Conservation (phyloP, 257 asterid species). For the Petrea volubilis region DNA sequence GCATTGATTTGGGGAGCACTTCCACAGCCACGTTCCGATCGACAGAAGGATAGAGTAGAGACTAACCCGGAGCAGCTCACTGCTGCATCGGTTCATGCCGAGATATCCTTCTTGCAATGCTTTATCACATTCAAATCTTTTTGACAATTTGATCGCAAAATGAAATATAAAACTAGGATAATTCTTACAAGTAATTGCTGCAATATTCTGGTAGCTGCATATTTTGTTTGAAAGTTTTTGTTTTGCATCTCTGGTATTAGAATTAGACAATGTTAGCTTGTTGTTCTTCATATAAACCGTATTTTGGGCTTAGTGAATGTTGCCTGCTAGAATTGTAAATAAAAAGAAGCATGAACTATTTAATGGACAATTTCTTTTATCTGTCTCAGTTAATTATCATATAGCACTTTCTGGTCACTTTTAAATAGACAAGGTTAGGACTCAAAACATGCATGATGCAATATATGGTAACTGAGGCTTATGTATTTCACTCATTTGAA, state of each 20-base stretch:
- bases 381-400: not conserved
- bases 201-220: not conserved
- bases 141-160: not conserved
- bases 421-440: not conserved
- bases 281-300: not conserved
- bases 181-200: not conserved
- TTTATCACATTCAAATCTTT: constrained; percentile 7
- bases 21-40: constrained; percentile 97
- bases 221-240: not conserved
- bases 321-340: not conserved
- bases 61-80: constrained; percentile 99
- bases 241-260: not conserved
- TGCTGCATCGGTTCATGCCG: constrained; percentile 95
- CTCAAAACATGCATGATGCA: not conserved
- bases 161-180: not conserved
- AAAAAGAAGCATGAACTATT: constrained; percentile 2
- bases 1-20: constrained; percentile 98
- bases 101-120: constrained; percentile 71
- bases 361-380: not conserved
- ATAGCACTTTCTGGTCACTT: not conserved
- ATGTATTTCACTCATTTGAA: not conserved
- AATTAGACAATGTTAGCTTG: not conserved
- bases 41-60: constrained; percentile 95
- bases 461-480: not conserved
- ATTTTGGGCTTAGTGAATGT: not conserved